Evolutionary conservation across 1,139 yeast species (phyloP).

Genomic region (Saccharomycopsis hybrid): DNA sequence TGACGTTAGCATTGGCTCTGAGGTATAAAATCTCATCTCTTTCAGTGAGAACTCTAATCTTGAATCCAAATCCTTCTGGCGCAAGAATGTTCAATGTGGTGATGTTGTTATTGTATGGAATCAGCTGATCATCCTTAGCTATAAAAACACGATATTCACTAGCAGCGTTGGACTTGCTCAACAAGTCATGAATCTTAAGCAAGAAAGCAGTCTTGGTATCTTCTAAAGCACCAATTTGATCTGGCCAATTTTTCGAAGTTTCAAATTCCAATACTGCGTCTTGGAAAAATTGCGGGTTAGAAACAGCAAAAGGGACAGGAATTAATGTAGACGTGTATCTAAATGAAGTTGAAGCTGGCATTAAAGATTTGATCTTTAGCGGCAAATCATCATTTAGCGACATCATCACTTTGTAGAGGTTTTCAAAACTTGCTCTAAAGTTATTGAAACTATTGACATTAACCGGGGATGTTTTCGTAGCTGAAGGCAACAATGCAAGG

Average conservation of each 20-base stretch:
- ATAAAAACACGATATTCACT: conserved; percentile 49
- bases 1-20: conserved; percentile 59
- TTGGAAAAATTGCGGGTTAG: conserved; percentile 76
- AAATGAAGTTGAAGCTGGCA: conserved; percentile 66
- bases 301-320: conserved; percentile 77
- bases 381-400: conserved; percentile 48
- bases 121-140: conserved; percentile 50
- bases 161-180: conserved; percentile 41
- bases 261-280: conserved; percentile 83
- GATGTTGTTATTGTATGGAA: conserved; percentile 59
- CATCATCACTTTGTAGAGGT: conserved; percentile 44
- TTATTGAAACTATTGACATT: conserved; percentile 49
- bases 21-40: conserved; percentile 71
- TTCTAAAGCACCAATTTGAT: conserved; percentile 77
- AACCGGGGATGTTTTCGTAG: conserved; percentile 46
- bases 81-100: conserved; percentile 60
- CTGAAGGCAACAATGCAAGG: conserved; percentile 51
- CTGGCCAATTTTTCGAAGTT: conserved; percentile 92
- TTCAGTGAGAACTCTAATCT: conserved; percentile 66
- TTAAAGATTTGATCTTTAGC: conserved; percentile 59
- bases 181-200: conserved; percentile 57
- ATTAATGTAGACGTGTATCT: conserved; percentile 68
- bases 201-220: conserved; percentile 87
- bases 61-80: conserved; percentile 85
- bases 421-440: conserved; percentile 61